Conservation (phyloP, 768 basidiomycete genomes). For the Pleurotus djamor region DNA sequence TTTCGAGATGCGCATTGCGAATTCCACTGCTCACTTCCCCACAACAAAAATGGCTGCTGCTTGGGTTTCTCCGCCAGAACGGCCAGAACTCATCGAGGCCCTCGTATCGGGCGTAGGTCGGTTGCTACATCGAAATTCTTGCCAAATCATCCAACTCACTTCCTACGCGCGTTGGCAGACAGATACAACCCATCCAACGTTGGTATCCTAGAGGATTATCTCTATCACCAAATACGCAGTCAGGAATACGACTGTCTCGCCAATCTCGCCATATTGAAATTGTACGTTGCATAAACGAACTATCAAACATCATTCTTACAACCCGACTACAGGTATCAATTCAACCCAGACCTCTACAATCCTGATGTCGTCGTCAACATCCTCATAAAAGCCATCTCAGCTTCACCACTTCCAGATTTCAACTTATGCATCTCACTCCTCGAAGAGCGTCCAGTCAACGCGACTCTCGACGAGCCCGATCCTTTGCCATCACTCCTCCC, state of each 20-base stretch:
- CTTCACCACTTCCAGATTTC: constrained; percentile 89
- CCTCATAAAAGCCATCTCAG: constrained; percentile 87
- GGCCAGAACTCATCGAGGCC: constrained; percentile 86
- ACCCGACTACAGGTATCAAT: constrained; percentile 72
- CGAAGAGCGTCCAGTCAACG: constrained; percentile 61
- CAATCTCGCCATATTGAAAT: constrained; percentile 91
- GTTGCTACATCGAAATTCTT: constrained; percentile 21
- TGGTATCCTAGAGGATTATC: constrained; percentile 92
- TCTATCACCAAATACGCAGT: constrained; percentile 89
- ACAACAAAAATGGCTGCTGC: constrained; percentile 44
- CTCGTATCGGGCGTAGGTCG: constrained; percentile 88
- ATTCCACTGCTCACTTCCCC: neutral
- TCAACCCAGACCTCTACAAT: constrained; percentile 92
- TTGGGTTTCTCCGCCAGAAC: constrained; percentile 75
- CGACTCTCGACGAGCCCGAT: constrained; percentile 75
- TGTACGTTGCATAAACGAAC: constrained; percentile 39
- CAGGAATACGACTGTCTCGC: constrained; percentile 94
- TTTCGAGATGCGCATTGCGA: too few relatives aligned
- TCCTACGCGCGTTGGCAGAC: constrained; percentile 46
- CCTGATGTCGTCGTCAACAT: constrained; percentile 93
- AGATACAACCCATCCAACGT: constrained; percentile 97
- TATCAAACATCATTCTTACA: constrained; percentile 9
- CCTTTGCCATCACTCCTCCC: constrained; percentile 73
- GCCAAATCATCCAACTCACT: neutral
- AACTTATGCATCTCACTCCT: constrained; percentile 92